These are phyloP conservation scores for Xylaria sp. DNA, from an alignment of 2,329 filamentous ascomycete species.

Conservation along the genomic window DNA sequence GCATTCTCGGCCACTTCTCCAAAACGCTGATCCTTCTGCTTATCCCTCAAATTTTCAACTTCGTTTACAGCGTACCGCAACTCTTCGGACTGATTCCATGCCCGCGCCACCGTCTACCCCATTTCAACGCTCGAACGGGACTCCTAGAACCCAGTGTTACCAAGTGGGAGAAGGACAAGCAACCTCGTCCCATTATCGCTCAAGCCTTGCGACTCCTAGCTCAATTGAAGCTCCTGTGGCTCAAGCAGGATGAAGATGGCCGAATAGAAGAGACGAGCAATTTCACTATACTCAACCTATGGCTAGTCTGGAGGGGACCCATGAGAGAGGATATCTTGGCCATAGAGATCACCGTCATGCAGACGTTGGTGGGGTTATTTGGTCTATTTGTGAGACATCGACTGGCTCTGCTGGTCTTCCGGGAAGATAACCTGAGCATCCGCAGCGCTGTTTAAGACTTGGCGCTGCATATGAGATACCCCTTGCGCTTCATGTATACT, in stretches of 20 bases:
- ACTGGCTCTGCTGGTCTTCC: constrained; percentile 86
- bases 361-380: constrained; percentile 75
- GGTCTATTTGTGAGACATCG: constrained; percentile 86
- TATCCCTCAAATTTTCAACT: constrained; percentile 95
- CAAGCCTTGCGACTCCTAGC: constrained; percentile 71
- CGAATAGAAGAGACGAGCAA: constrained; percentile 82
- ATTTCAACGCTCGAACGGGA: constrained; percentile 84
- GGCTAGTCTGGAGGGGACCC: constrained; percentile 94
- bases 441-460: constrained; percentile 35
- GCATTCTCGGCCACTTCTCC: constrained; percentile 95
- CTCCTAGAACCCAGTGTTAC: constrained; percentile 87
- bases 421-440: constrained; percentile 77
- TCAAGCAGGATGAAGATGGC: constrained; percentile 71
- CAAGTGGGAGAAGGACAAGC: constrained; percentile 69
- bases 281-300: constrained; percentile 91
- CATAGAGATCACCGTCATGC: constrained; percentile 78
- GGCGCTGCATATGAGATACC: constrained; percentile 30
- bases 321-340: constrained; percentile 86
- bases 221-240: constrained; percentile 68
- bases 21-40: constrained; percentile 93
- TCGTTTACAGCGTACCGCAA: constrained; percentile 90
- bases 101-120: constrained; percentile 87
- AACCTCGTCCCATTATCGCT: constrained; percentile 69
- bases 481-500: constrained; percentile 28
- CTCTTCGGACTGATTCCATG: constrained; percentile 90